These are phyloP conservation scores for Vinca minor DNA, from an alignment of 257 asterid species.

Conservation along the genomic window DNA sequence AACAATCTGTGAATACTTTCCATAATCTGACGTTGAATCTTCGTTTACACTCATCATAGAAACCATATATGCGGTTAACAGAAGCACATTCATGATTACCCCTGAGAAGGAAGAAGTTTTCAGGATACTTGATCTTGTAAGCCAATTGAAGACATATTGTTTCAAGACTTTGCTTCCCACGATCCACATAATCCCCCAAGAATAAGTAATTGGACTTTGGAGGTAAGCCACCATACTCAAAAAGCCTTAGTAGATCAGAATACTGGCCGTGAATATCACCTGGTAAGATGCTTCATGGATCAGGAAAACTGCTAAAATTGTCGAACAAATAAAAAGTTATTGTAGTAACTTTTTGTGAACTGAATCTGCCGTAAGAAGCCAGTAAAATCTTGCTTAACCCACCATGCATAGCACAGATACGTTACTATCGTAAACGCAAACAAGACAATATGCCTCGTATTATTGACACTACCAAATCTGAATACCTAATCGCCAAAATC, in stretches of 20 bases:
- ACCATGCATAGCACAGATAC: too few relatives aligned
- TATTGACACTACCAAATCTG: too few relatives aligned
- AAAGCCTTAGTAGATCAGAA: slow-evolving; percentile 67
- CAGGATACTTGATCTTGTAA: slow-evolving; percentile 65
- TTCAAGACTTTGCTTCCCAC: slow-evolving; percentile 83
- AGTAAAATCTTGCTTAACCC: too few relatives aligned
- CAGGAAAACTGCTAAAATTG: slow-evolving; percentile 7
- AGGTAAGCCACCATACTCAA: slow-evolving; percentile 66
- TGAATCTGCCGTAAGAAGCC: too few relatives aligned
- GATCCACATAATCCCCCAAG: slow-evolving; percentile 77
- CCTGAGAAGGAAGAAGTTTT: slow-evolving; percentile 67
- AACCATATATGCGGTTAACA: slow-evolving; percentile 67
- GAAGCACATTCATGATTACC: slow-evolving; percentile 85
- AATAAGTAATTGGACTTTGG: slow-evolving; percentile 69
- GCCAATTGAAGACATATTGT: slow-evolving; percentile 74
- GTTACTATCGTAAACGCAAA: too few relatives aligned
- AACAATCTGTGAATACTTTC: slow-evolving; percentile 69
- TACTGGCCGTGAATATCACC: slow-evolving; percentile 84
- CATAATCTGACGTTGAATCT: slow-evolving; percentile 59
- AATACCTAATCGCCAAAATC: too few relatives aligned
- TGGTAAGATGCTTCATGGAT: slow-evolving; percentile 19
- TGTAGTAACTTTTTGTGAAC: too few relatives aligned
- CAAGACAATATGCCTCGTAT: too few relatives aligned
- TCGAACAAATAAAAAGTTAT: too few relatives aligned
- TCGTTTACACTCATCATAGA: slow-evolving; percentile 71